Percentiles rank a stretch among this genome's conserved stretches.
Evolutionary conservation across 768 basidiomycete species (phyloP).

Genomic region (Suillus clintonianus): DNA sequence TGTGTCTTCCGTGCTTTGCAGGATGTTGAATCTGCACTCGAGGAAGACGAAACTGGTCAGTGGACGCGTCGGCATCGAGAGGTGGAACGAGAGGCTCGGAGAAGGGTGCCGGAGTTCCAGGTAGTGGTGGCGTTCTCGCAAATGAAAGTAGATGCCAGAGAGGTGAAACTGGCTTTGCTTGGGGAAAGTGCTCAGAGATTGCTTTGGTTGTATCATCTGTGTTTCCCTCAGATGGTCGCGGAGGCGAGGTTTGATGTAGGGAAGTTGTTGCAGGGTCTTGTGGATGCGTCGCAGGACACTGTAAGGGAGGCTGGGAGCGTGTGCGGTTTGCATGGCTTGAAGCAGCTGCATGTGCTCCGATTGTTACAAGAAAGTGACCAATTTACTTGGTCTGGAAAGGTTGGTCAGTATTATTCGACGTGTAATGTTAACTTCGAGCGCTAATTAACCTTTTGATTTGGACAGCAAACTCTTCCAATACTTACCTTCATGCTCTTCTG

Average conservation of each 20-base stretch:
- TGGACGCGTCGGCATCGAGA: constrained; percentile 72
- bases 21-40: constrained; percentile 53
- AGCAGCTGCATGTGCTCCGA: constrained; percentile 77
- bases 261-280: constrained; percentile 62
- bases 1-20: constrained; percentile 50
- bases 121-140: constrained; percentile 85
- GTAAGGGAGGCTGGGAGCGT: constrained; percentile 41
- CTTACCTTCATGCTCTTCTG: constrained; percentile 74
- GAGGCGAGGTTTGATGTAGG: constrained; percentile 88
- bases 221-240: constrained; percentile 69
- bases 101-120: constrained; percentile 82
- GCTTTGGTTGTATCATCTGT: constrained; percentile 83
- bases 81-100: constrained; percentile 72
- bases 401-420: constrained; percentile 45
- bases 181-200: constrained; percentile 81
- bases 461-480: constrained; percentile 51
- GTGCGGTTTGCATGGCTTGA: constrained; percentile 50
- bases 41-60: constrained; percentile 66
- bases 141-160: constrained; percentile 34
- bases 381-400: constrained; percentile 77
- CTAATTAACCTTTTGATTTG: constrained; percentile 5
- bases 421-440: background rate
- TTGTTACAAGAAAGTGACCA: constrained; percentile 77
- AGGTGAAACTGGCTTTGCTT: constrained; percentile 59
- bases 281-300: constrained; percentile 56